Conservation (phyloP, 305 asterid species). For the Fraxinus ornus region DNA sequence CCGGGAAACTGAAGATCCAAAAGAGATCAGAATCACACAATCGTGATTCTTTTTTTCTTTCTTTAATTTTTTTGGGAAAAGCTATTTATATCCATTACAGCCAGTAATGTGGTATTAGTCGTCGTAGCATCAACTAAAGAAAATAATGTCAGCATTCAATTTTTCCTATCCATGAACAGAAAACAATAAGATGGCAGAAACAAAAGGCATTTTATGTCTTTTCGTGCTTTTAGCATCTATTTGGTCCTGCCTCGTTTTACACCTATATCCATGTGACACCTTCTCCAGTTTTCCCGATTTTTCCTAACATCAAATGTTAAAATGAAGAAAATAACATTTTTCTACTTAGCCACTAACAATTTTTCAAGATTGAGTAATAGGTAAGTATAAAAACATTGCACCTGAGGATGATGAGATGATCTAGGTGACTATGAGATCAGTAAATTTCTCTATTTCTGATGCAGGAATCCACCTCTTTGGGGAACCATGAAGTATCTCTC, state of each 20-base stretch:
- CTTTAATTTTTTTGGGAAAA: background rate
- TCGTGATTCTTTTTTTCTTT: background rate
- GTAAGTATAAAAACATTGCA: background rate
- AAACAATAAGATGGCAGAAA: background rate
- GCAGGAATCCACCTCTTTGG: slow-evolving; percentile 92
- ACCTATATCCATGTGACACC: background rate
- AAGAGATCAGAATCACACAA: background rate
- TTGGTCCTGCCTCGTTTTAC: background rate
- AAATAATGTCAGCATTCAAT: background rate
- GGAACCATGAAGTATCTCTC: slow-evolving; percentile 92
- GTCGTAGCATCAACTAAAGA: background rate
- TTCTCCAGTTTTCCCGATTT: background rate
- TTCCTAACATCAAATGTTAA: background rate
- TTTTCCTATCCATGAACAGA: background rate
- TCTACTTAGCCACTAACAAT: background rate
- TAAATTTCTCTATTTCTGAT: background rate
- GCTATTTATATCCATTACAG: background rate
- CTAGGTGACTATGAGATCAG: background rate
- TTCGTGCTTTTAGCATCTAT: background rate
- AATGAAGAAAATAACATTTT: background rate
- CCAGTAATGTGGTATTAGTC: background rate
- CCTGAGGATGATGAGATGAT: background rate
- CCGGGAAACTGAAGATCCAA: background rate
- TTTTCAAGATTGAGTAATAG: background rate
- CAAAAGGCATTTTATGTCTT: background rate